Base-by-base conservation (phyloP, 352 stramenopile species). In the Phytophthora cactorum region DNA sequence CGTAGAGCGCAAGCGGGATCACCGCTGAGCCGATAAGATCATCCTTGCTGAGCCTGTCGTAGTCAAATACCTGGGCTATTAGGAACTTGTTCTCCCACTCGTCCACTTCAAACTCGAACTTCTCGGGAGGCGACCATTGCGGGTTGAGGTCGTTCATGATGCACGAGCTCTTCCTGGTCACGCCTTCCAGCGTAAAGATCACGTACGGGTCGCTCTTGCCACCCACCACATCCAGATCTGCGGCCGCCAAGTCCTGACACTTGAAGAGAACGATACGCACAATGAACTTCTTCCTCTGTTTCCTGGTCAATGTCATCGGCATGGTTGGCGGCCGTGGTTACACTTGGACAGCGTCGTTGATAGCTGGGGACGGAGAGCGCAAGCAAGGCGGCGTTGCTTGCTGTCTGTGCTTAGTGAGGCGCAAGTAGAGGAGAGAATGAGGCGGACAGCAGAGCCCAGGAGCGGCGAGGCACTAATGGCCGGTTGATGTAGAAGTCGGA, bases 171-270 rank as follows among this genome's bases (percentile, higher is more conserved):
- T 90, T 91, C 54, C 75, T 72, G 9, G 68, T 86, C 28, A 61
- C 44, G 34, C 77, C 60, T 29, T 66, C 78, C n/a, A 90, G 52
- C 27, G 73, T 70, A 54, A 92, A 89, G 2, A 90, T 73, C 45
- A 93, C 86, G 68, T 91, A 93, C 61, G 82, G 78, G 72, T 91
- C 80, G 72, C 86, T 92, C 71, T 90, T 92, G 63, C 83, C 82
- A 31, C 81, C 81, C 22, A 80, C 76, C 15, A 87, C 49, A 32
- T 81, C 68, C 54, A 75, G 34, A 65, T 92, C 79, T 15, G 70
- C 71, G 7, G 79, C 79, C 29, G 79, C 68, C 49, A 92, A 62
- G 66, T 89, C 76, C 25, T 74, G 68, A 77, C 84, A 92, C 62
- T 84, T 81, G 72, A 79, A 90, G 34, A 92, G 77, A 47, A 89